Evolutionary conservation across 768 basidiomycete species (phyloP), one percentile per base, ranked within the genome.

Genomic region (Tricholoma hemisulphureum): DNA sequence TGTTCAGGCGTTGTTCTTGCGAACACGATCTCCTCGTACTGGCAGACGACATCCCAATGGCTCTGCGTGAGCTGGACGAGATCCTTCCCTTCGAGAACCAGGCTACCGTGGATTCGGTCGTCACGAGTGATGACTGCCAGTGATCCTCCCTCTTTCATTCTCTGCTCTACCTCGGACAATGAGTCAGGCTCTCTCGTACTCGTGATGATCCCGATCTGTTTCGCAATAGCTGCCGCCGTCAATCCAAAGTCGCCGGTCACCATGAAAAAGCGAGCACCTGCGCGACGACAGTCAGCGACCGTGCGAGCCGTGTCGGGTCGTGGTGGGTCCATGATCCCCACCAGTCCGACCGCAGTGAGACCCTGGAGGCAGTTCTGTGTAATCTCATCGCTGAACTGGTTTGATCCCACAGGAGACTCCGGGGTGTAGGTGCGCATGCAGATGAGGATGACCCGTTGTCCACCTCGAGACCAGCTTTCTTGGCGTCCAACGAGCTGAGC

Each of bases 291-390:
- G 48, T 77, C 70, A 3, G 71, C 59, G 2, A 86, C 80, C 6
- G 84, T 77, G 0, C 67, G 69, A 2, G 74, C 73, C n/a, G 79
- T 77, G 53, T 84, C 79, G 10, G 75, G 68, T 23, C 83, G 75
- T 9, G 83, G 83, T 3, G 84, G 84, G 55, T 86, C 84, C 59
- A 76, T 76, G 53, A 86, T 79, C 21, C 83, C 82, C 4, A 80
- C 73, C 1, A 86, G 71, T 21, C 83, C 84, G 4, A 82, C 66
- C 61, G 85, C 73, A 1, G 71, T 77, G 61, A 84, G 70, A 32
- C 71, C 73, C 11, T 69, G 58, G 58, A 66, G 71, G 67, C 61
- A 79, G 62, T 43, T 65, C 50, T 65, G 75, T 64, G 73, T 75
- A 20, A 77, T 74, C n/a, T 78, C 75, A 34, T 70, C 68, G n/a